phyloP scores from a whole-genome alignment of 1,284 basidiomycete genomes.

The Trametes versicolor region DNA sequence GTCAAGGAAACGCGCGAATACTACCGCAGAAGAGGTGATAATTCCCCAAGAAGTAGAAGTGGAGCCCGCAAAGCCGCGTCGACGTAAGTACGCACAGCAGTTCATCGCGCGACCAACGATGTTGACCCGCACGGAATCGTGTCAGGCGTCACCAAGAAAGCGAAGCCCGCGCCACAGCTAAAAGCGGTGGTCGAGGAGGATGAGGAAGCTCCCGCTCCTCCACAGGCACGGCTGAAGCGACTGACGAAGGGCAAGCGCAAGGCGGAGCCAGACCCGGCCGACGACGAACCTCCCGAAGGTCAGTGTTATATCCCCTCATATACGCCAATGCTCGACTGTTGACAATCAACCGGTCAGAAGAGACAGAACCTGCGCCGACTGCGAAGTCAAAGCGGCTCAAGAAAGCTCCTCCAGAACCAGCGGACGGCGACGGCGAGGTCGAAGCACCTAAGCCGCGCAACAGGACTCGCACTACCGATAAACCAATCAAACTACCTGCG shows the following conservation, averaged over 20 bases:
- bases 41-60: not conserved
- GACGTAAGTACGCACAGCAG: not conserved
- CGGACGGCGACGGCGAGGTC: not conserved
- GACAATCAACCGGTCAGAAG: not conserved
- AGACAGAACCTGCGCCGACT: not conserved
- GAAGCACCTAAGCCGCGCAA: not conserved
- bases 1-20: not conserved
- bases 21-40: not conserved
- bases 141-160: not conserved
- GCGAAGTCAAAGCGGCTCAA: not conserved
- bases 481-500: not conserved
- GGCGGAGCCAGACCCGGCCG: not conserved
- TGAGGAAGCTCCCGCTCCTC: not conserved
- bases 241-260: slow-evolving; percentile 16
- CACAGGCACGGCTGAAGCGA: not conserved
- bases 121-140: not conserved
- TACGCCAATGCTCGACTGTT: not conserved
- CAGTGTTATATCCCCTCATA: not conserved
- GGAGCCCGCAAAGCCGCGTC: not conserved
- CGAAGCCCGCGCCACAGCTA: not conserved
- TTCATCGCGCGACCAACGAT: not conserved
- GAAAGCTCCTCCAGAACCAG: not conserved
- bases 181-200: not conserved
- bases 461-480: not conserved
- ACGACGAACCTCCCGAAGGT: not conserved